Evolutionary conservation across 768 basidiomycete species (phyloP), one percentile per base, ranked within the genome.

Genomic region (Rhodotorula paludigena): DNA sequence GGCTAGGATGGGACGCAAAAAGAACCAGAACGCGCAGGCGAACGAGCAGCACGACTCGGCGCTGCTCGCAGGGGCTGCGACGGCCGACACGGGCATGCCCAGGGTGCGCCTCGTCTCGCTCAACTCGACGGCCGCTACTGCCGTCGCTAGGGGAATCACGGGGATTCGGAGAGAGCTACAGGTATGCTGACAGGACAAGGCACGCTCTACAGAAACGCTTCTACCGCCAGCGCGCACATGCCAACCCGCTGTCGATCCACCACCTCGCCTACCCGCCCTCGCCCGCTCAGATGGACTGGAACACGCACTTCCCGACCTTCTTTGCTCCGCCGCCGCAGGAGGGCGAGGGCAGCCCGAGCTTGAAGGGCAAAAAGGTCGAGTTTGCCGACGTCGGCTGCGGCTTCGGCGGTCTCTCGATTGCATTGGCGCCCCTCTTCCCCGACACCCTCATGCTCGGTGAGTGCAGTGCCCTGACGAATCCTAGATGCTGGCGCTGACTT

Each of bases 321-420:
- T 79, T 79, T 68, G 38, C 74, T 10, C 39, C 65, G 2, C 69
- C 73, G 6, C 33, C 56, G 10, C 41, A 35, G n/a, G 53, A 35
- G 8, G 69, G 63, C 39, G 47, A 51, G 18, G 66, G 66, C 15
- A 64, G 63, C 33, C 57, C 38, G 47, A 77, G 80, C 38, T 48
- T 77, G 82, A 41, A 82, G 42, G 45, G 82, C 48, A 88, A 88
- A 75, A 79, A 80, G 16, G 93, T 96, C 52, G 91, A 93, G 79
- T 96, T 92, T 76, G 96, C 91, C 7, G 96, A 99, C 78, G 86
- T 99, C 42, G 96, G 96, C 0, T 99, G 96, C 78, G 96, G 96
- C 49, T 99, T 98, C 75, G 96, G 96, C 21, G 96, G 96, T 23
- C 84, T 99, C 47, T 81, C 94, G 66, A 88, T 93, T 72, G 80